Conservation (phyloP, 2,329 filamentous ascomycete species). For the Claviceps pazoutovae region DNA sequence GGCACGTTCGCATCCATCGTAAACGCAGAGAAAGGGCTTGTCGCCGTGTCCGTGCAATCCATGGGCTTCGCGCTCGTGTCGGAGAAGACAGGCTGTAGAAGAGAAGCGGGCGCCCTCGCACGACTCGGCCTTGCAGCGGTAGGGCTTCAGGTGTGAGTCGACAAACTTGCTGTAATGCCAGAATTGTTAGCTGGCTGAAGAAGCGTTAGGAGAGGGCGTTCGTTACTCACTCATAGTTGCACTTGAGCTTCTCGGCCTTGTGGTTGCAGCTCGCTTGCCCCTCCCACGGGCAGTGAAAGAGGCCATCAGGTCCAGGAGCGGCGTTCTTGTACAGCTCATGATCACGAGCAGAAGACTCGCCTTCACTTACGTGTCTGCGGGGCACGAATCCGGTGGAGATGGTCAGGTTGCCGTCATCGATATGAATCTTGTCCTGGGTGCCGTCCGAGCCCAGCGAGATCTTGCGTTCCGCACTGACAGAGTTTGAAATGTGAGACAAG, state of each 20-base stretch:
- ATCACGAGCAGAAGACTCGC: conserved; percentile 42
- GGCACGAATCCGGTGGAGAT: conserved; percentile 26
- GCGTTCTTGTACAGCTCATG: conserved; percentile 60
- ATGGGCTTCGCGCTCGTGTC: conserved; percentile 90
- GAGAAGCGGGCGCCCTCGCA: conserved; percentile 86
- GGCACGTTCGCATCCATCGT: conserved; percentile 75
- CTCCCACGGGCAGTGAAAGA: conserved; percentile 88
- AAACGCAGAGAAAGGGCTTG: conserved; percentile 81
- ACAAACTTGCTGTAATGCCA: conserved; percentile 66
- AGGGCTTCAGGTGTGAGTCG: conserved; percentile 92
- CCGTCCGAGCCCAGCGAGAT: conserved; percentile 17
- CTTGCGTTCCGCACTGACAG: conserved; percentile 19
- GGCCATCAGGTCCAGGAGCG: conserved; percentile 52
- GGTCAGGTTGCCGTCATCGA: conserved; percentile 17
- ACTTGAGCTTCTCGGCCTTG: conserved; percentile 91
- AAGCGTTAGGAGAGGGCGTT: neutral
- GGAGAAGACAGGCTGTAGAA: conserved; percentile 84
- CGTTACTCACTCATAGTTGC: conserved; percentile 83
- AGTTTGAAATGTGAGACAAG: conserved; percentile 9
- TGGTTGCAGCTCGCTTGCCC: conserved; percentile 62
- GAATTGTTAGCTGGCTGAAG: conserved; percentile 6
- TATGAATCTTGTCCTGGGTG: conserved; percentile 11
- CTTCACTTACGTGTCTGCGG: conserved; percentile 36
- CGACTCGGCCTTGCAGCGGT: conserved; percentile 74
- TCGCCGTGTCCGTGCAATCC: conserved; percentile 90